Base-by-base conservation (phyloP, 2,329 filamentous ascomycete species). In the Elsinoe australis region DNA sequence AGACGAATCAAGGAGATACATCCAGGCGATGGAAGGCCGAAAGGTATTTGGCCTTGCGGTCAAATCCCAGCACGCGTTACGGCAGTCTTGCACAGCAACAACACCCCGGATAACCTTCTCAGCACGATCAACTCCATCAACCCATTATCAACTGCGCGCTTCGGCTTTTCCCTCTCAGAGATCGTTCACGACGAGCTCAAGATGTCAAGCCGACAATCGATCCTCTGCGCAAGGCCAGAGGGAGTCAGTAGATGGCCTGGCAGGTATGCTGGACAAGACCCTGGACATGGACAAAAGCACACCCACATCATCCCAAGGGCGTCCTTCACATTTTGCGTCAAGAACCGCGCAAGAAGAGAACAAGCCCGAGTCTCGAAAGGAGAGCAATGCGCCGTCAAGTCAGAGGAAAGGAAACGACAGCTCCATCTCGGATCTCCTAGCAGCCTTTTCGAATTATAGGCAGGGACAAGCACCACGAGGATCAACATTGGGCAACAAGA, bases 271-370 rank as follows among this genome's bases (percentile, higher is more conserved):
- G 47, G 58, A 64, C 53, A 29, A 35, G 22, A 51, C 55, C 10
- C 56, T 65, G 21, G 59, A 62, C 49, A 49, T 56, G 51, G 52
- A 49, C 39, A 60, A 60, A 48, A 55, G 53, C 50, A 54, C 54
- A n/a, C 54, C 60, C 9, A 51, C 55, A 15, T 42, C 54, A 8
- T 49, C 58, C 8, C 31, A 52, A 7, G 45, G 51, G 28, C 58
- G 59, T 17, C 58, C 56, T 22, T 61, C 59, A 8, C 56, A 54
- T 31, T 60, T 58, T 51, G 52, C 54, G 7, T 60, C 60, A 12
- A 50, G 42, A 26, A 38, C 49, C 19, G 57, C 58, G 6, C 60
- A 62, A 50, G 41, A 38, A 19, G 33, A 38, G 22, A 19, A 29
- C 5, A 29, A 12, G n/a, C 26, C 33, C 35, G 14, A 15, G 46